Base-by-base conservation (phyloP, 805 yeast genomes). In the Diddensiella santjacobensis region DNA sequence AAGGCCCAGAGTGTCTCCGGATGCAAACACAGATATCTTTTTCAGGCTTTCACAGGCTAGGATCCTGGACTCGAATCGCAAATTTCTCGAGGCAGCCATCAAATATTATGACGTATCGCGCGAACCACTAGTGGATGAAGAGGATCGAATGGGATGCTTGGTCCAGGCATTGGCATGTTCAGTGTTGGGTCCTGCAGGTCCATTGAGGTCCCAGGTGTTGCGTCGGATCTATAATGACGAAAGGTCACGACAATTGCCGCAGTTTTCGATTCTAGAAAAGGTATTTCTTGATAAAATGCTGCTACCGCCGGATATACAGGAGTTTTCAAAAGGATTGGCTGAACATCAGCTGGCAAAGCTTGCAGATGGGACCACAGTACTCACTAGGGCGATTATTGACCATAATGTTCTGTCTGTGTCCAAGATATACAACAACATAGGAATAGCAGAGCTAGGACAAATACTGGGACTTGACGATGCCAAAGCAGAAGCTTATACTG, bases 381-480 rank as follows among this genome's bases (percentile, higher is more conserved):
- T 64, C 18, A 50, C 52, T 29, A 30, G 58, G 22, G 65, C 69
- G 1, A 58, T 65, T n/a, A 55, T 61, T 19, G 67, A 63, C 44
- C 69, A 64, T 49, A 64, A 64, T 45, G 56, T 64, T 23, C 50
- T 59, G 22, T 61, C 69, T 2, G 58, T 65, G 3, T 64, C 69
- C 2, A 53, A 55, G 30, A 49, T 65, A 22, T 64, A 61, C 53
- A 46, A 51, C 11, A 58, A 58, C 43, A 59, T 65, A 29, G 50
- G 58, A 15, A 44, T 62, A 38, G 38, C 48, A n/a, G 54, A 59
- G 36, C 53, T 64, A 20, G 65, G 61, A 3, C 39, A 40, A 24
- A 36, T 62, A 13, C 53, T 64, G 20, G 59, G 54, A 2, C 54
- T 65, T 18, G 53, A 55, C 10, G 44, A 40, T 3, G 51, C 26